Percentiles rank a stretch among this genome's conserved stretches.
These are phyloP conservation scores for Arthonia radiata DNA, from an alignment of 495 filamentous ascomycete species.

Conservation along the genomic window DNA sequence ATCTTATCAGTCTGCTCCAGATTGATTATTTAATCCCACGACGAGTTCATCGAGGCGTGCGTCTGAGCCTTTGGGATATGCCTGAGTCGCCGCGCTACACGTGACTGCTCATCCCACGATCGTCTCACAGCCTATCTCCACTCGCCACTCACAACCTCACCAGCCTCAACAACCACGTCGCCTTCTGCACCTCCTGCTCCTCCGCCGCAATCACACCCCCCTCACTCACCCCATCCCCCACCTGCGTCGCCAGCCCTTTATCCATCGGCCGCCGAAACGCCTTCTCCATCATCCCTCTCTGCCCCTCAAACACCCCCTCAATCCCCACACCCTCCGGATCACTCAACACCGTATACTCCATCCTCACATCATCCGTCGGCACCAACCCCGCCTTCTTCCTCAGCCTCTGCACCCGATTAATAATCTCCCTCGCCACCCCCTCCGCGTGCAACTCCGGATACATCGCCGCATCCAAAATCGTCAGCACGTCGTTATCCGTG, in stretches of 20 bases:
- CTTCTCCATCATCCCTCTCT: conserved; percentile 46
- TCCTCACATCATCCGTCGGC: conserved; percentile 63
- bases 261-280: conserved; percentile 59
- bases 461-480: conserved; percentile 48
- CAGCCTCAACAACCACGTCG: conserved; percentile 61
- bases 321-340: conserved; percentile 60
- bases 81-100: no score
- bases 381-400: conserved; percentile 63
- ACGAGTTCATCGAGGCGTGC: no score
- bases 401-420: conserved; percentile 59
- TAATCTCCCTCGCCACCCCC: conserved; percentile 55
- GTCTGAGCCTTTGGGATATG: no score
- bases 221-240: conserved; percentile 29
- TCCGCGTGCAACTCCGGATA: conserved; percentile 53
- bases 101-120: no score
- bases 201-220: conserved; percentile 54
- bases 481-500: conserved; percentile 60
- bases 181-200: conserved; percentile 72
- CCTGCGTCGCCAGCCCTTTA: conserved; percentile 36
- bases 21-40: no score
- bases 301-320: conserved; percentile 44
- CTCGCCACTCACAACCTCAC: conserved; percentile 34
- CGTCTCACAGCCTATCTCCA: background rate
- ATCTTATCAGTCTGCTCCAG: no score
- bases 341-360: conserved; percentile 51